These are phyloP conservation scores for Gautieria morchelliformis DNA, from an alignment of 768 basidiomycete species.

Conservation along the genomic window DNA sequence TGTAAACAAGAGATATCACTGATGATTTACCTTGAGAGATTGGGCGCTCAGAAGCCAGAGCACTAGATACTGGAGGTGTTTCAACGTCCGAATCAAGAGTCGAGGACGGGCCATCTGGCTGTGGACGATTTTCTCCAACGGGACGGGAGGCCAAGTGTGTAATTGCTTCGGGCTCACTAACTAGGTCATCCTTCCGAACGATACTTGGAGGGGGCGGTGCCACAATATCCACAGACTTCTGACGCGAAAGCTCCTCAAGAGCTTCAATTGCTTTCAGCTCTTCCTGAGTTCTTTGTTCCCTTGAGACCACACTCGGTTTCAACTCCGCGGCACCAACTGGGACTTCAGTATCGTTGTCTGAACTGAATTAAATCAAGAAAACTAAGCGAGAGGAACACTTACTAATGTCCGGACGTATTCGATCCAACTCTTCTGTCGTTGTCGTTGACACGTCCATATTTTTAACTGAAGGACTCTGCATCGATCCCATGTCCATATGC, in stretches of 20 bases:
- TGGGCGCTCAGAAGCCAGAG: neutral
- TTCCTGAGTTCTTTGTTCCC: conserved; percentile 7
- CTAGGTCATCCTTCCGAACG: conserved; percentile 4
- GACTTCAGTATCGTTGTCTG: neutral
- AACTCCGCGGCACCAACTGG: neutral
- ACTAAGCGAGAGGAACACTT: neutral
- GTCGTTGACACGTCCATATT: neutral
- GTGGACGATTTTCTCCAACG: neutral
- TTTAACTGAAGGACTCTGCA: neutral
- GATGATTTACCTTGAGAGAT: neutral
- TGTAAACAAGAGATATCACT: neutral
- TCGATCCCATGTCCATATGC: neutral
- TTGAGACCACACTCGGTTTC: neutral
- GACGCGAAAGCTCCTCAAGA: conserved; percentile 7
- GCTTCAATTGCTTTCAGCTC: conserved; percentile 8
- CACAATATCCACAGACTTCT: conserved; percentile 2
- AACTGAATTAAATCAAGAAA: neutral
- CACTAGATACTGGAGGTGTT: neutral
- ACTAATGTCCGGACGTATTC: neutral
- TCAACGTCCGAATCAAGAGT: neutral
- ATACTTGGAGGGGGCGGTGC: neutral
- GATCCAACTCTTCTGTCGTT: neutral
- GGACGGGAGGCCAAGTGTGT: neutral
- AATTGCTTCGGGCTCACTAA: conserved; percentile 5
- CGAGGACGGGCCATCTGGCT: neutral